phyloP scores from a whole-genome alignment of 352 stramenopile species.

The Phytophthora tentaculata region DNA sequence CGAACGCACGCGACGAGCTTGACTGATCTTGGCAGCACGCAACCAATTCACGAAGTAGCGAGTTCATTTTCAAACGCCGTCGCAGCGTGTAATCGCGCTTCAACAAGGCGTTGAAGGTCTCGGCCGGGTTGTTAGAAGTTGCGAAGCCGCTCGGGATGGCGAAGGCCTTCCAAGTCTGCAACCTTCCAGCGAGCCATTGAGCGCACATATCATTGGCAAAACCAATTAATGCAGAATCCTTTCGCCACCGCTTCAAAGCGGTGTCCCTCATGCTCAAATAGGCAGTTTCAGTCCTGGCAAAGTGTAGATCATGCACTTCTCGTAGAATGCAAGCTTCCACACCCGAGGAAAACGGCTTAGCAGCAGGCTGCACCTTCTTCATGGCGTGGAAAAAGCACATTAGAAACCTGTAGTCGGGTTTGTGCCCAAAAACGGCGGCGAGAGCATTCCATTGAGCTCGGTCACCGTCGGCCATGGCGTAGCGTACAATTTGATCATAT shows the following conservation, averaged over 20 bases:
- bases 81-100: conserved; percentile 29
- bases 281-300: not conserved
- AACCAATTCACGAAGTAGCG: not conserved
- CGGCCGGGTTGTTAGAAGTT: conserved; percentile 21
- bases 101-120: conserved; percentile 30
- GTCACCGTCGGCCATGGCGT: not conserved
- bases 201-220: not conserved
- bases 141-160: conserved; percentile 8
- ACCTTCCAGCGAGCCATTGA: conserved; percentile 12
- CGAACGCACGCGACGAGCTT: not conserved
- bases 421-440: not conserved
- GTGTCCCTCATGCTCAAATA: not conserved
- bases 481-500: not conserved
- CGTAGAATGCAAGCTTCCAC: no score
- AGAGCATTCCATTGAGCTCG: not conserved
- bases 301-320: not conserved
- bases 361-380: not conserved
- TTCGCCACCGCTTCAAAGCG: not conserved
- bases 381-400: not conserved
- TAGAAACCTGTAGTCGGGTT: not conserved
- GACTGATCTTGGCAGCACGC: conserved; percentile 6
- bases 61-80: conserved; percentile 9
- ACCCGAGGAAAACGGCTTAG: not conserved
- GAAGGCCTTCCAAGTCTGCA: conserved; percentile 26
- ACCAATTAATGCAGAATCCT: no score